Conservation (phyloP, 2,329 filamentous ascomycete species). For the Neopestalotiopsis rosae region DNA sequence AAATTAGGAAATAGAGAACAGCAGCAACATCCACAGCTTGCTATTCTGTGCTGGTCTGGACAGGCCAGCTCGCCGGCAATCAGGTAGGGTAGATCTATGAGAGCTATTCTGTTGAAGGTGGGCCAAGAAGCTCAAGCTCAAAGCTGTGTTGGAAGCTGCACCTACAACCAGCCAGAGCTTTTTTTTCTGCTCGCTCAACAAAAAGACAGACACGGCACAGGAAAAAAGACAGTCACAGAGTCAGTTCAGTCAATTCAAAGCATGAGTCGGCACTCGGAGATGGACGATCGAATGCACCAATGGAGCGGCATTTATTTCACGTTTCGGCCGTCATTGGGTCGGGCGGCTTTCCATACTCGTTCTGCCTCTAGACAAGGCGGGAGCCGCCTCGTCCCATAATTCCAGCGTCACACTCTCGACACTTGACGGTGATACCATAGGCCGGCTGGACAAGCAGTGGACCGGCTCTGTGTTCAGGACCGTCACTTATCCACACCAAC, state of each 20-base stretch:
- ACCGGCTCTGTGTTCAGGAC: background rate
- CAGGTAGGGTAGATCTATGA: background rate
- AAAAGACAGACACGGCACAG: background rate
- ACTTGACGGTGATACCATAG: slow-evolving; percentile 1
- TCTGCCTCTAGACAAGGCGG: background rate
- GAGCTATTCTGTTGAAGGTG: background rate
- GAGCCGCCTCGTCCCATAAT: slow-evolving; percentile 10
- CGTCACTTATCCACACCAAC: slow-evolving; percentile 11
- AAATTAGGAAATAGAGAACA: background rate
- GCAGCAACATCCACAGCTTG: background rate
- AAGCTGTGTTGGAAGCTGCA: background rate
- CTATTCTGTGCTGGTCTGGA: background rate
- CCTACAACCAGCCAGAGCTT: background rate
- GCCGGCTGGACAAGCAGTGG: slow-evolving; percentile 7
- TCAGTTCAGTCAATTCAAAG: background rate
- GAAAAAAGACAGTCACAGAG: background rate
- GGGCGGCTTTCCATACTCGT: background rate
- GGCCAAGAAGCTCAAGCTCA: background rate
- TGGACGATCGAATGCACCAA: background rate
- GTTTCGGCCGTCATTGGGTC: background rate
- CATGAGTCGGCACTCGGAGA: too few relatives aligned
- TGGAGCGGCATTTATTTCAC: slow-evolving; percentile 11
- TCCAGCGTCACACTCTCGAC: background rate
- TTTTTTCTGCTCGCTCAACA: background rate
- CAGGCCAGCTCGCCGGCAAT: background rate